A percentile compares a stretch with the other conserved stretches of the same genome.
Evolutionary conservation across 2,329 filamentous ascomycete genomes (phyloP).

Genomic region (Cyclaneusma minus): DNA sequence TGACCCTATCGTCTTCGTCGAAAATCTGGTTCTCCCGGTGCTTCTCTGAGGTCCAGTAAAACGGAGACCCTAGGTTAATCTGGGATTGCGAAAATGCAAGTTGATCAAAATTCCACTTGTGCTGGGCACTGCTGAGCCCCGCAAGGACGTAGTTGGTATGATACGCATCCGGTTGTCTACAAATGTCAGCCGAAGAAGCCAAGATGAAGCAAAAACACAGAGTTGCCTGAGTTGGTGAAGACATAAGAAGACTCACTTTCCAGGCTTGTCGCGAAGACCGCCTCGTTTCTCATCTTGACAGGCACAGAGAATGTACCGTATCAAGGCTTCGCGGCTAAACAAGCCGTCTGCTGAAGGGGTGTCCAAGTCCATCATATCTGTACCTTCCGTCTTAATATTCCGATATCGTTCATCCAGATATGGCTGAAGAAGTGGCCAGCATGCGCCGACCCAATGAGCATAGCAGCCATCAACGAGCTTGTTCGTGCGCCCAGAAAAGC

Average conservation of each 20-base stretch:
- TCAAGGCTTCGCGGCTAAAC: constrained; percentile 72
- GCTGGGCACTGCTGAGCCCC: constrained; percentile 69
- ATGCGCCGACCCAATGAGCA: constrained; percentile 92
- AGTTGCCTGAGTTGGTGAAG: constrained; percentile 7
- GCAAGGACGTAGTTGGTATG: constrained; percentile 87
- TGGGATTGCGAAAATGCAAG: constrained; percentile 18
- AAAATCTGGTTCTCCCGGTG: constrained; percentile 46
- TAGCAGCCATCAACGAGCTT: constrained; percentile 98
- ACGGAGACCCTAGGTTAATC: constrained; percentile 17
- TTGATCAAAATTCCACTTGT: constrained; percentile 37
- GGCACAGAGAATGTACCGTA: constrained; percentile 79
- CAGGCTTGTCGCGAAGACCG: constrained; percentile 85
- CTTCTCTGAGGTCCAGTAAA: constrained; percentile 25
- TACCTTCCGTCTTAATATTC: constrained; percentile 3
- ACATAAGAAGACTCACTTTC: constrained; percentile 44
- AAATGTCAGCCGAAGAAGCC: constrained; percentile 2
- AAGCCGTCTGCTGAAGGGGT: constrained; percentile 26
- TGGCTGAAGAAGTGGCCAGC: constrained; percentile 83
- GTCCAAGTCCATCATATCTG: constrained; percentile 2
- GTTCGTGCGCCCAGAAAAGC: constrained; percentile 87
- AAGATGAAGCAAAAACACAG: constrained; percentile 6
- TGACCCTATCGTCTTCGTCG: constrained; percentile 54
- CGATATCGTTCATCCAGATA: constrained; percentile 41
- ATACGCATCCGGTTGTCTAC: constrained; percentile 67
- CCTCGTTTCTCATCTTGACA: constrained; percentile 65